Conservation (phyloP, 139 green algal species). For the Deuterostichococcus epilithicus region DNA sequence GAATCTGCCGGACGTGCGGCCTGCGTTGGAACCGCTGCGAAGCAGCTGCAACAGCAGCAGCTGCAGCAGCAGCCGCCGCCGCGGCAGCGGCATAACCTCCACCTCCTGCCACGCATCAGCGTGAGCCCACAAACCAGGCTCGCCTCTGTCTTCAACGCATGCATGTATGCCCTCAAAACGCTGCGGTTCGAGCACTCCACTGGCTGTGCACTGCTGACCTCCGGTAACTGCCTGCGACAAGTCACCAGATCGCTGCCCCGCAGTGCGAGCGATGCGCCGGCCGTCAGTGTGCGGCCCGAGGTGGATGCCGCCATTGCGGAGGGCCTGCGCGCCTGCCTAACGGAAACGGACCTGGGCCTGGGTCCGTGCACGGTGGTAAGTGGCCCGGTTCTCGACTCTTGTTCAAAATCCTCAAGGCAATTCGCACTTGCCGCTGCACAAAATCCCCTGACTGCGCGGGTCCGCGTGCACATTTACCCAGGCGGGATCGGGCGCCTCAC, state of each 20-base stretch:
- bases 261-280: not conserved
- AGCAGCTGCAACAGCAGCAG: too few relatives aligned
- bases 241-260: not conserved
- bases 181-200: too few relatives aligned
- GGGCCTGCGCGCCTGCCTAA: constrained; percentile 48
- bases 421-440: not conserved
- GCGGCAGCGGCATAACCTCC: too few relatives aligned
- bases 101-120: too few relatives aligned
- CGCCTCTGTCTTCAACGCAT: too few relatives aligned
- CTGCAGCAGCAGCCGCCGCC: too few relatives aligned
- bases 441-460: too few relatives aligned
- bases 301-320: constrained; percentile 56
- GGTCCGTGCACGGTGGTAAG: constrained; percentile 27
- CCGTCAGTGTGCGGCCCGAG: constrained; percentile 31
- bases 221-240: not conserved
- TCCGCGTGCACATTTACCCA: too few relatives aligned
- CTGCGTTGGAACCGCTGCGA: not conserved
- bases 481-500: not conserved
- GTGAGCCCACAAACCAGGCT: too few relatives aligned
- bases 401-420: not conserved
- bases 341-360: constrained; percentile 47
- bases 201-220: too few relatives aligned
- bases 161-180: too few relatives aligned
- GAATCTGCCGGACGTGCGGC: not conserved
- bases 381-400: not conserved